phyloP scores from a whole-genome alignment of 345 rosid genomes.

The Camelina laxa region DNA sequence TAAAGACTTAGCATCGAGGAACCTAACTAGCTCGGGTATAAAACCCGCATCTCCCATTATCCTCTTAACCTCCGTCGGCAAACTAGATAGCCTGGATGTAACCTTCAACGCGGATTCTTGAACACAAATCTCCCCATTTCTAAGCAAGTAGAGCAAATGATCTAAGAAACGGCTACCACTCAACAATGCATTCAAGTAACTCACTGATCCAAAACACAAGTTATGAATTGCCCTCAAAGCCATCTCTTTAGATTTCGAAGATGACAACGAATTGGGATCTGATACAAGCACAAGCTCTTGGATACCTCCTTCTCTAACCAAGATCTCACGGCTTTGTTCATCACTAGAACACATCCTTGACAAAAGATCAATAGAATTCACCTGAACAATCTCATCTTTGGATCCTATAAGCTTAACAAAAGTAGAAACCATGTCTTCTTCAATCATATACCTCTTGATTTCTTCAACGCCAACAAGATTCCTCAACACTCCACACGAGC shows the following conservation, averaged over 20 bases:
- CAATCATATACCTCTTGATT: slow-evolving; percentile 81
- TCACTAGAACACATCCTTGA: slow-evolving; percentile 62
- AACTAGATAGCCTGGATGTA: slow-evolving; percentile 52
- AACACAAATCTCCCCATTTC: slow-evolving; percentile 54
- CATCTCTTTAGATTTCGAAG: slow-evolving; percentile 59
- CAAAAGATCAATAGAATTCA: slow-evolving; percentile 68
- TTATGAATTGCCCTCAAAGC: slow-evolving; percentile 62
- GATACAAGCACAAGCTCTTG: slow-evolving; percentile 51
- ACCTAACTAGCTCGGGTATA: slow-evolving; percentile 62
- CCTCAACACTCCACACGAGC: slow-evolving; percentile 72
- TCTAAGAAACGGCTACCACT: slow-evolving; percentile 53
- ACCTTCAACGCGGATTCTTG: slow-evolving; percentile 73
- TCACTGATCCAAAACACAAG: slow-evolving; percentile 60
- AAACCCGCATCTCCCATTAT: slow-evolving; percentile 72
- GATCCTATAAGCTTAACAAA: slow-evolving; percentile 71
- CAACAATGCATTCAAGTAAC: slow-evolving; percentile 45
- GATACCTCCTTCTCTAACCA: slow-evolving; percentile 64
- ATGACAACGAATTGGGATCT: slow-evolving; percentile 50
- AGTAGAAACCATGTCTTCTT: slow-evolving; percentile 65
- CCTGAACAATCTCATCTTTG: slow-evolving; percentile 63
- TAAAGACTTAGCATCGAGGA: slow-evolving; percentile 68
- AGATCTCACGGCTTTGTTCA: slow-evolving; percentile 53
- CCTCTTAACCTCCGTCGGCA: slow-evolving; percentile 57
- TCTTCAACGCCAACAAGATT: slow-evolving; percentile 83
- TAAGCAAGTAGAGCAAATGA: slow-evolving; percentile 54